Evolutionary conservation across 257 asterid genomes (phyloP).

Genomic region (Echites panduratus): DNA sequence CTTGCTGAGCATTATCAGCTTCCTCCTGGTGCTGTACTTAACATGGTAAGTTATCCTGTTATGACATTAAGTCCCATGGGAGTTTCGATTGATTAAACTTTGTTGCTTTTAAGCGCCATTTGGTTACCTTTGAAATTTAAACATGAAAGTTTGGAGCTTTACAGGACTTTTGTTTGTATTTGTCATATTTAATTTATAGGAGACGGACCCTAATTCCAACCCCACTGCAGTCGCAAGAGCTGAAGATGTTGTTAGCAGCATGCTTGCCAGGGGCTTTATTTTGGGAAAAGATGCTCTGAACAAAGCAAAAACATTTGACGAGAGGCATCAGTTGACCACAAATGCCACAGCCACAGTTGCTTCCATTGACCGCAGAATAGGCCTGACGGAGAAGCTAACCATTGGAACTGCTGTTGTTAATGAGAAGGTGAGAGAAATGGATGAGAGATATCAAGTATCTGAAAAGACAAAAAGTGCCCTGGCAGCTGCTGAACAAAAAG

Average conservation of each 20-base stretch:
- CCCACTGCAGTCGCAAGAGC: slow-evolving; percentile 32
- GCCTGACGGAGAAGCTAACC: slow-evolving; percentile 45
- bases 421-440: slow-evolving; percentile 43
- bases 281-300: slow-evolving; percentile 55
- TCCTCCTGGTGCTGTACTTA: slow-evolving; percentile 36
- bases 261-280: slow-evolving; percentile 54
- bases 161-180: too few species aligned
- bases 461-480: slow-evolving; percentile 40
- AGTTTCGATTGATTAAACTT: not conserved
- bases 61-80: not conserved
- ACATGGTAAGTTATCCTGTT: slow-evolving; percentile 21
- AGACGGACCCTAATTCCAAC: slow-evolving; percentile 10
- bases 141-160: not conserved
- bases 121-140: not conserved
- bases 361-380: slow-evolving; percentile 41
- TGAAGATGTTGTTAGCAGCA: slow-evolving; percentile 52
- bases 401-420: slow-evolving; percentile 38
- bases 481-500: slow-evolving; percentile 45
- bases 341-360: slow-evolving; percentile 49
- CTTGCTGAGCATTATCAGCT: slow-evolving; percentile 32
- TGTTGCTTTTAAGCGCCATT: not conserved
- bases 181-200: slow-evolving; percentile 17
- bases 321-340: slow-evolving; percentile 41
- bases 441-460: slow-evolving; percentile 35
- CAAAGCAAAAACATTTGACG: slow-evolving; percentile 45